These are phyloP conservation scores for Wakefieldia striispora DNA, from an alignment of 768 basidiomycete genomes.

Conservation along the genomic window DNA sequence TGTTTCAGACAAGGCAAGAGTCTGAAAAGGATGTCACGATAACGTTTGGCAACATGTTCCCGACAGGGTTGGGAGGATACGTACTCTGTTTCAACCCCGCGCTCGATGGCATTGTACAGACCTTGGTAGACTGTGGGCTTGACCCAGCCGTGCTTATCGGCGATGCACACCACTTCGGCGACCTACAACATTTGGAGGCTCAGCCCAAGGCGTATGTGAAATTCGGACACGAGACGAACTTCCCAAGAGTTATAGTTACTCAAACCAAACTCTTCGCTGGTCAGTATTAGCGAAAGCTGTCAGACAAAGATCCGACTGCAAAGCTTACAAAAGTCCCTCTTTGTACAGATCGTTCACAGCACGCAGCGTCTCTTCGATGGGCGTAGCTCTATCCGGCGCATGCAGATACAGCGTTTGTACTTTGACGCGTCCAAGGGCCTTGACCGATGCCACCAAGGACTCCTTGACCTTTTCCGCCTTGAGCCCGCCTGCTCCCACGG, in stretches of 20 bases:
- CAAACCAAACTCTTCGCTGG: slow-evolving; percentile 13
- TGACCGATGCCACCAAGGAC: background rate
- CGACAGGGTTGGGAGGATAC: background rate
- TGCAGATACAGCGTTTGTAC: slow-evolving; percentile 21
- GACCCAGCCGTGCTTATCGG: slow-evolving; percentile 45
- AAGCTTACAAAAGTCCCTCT: slow-evolving; percentile 47
- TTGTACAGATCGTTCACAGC: slow-evolving; percentile 48
- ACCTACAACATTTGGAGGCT: slow-evolving; percentile 26
- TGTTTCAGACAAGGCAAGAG: slow-evolving; percentile 44
- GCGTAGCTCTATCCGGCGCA: slow-evolving; percentile 40
- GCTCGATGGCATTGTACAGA: slow-evolving; percentile 46
- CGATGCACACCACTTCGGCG: slow-evolving; percentile 43
- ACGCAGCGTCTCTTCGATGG: slow-evolving; percentile 46
- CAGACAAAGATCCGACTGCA: background rate
- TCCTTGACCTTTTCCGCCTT: background rate
- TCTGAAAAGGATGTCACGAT: background rate
- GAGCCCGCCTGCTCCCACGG: slow-evolving; percentile 11
- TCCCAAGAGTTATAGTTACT: slow-evolving; percentile 33
- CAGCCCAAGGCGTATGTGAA: background rate
- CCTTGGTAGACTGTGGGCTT: slow-evolving; percentile 51
- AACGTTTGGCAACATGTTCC: no score
- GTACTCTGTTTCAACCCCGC: slow-evolving; percentile 18
- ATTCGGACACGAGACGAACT: background rate
- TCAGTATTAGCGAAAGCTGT: background rate
- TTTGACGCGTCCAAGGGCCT: slow-evolving; percentile 1